Base-by-base conservation (phyloP, 345 rosid species). In the Pistacia vera region DNA sequence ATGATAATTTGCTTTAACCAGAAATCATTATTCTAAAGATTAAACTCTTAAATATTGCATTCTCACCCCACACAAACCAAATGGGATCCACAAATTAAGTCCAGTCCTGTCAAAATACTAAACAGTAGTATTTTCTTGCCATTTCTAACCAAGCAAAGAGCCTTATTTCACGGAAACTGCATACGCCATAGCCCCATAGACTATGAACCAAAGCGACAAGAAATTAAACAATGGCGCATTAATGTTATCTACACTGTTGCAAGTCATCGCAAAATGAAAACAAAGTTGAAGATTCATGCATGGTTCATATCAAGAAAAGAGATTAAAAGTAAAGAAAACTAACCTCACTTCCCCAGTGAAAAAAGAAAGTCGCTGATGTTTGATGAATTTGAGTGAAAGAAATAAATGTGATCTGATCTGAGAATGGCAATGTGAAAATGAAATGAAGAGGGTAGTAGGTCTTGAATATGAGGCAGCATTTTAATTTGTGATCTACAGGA, bases 91-190 rank as follows among this genome's bases (percentile, higher is more conserved):
- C 46, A 41, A 7, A 41, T 41, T 5, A 41, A 41, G 46, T 41
- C 41, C 46, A 41, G n/a, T 38, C 12, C 30, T 30, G 41, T 49
- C 46, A 33, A 33, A 63, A 18, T 18, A 60, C 9, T 38, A 46
- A 22, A 22, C 17, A 38, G 28, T 22, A 44, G 8, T 41, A 41
- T 41, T 41, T 41, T 48, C 22, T 68, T 77, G 59, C 65, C 57
- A 28, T 41, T 63, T 77, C 20, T 12, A 63, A 44, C 63, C 77
- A 80, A 41, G 75, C 78, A 74, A 72, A 71, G 65, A 49, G 25
- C 59, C 76, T 1, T 5, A 41, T 41, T 41, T 41, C 46, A 41
- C 9, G 1, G 46, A 41, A 41, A 41, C 6, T 41, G 46, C 46
- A 41, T 5, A 41, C 6, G 46, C 46, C 46, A 41, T 41, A 41